Evolutionary conservation across 2,329 filamentous ascomycete genomes (phyloP).

Genomic region (Paraconiothyrium sp.): DNA sequence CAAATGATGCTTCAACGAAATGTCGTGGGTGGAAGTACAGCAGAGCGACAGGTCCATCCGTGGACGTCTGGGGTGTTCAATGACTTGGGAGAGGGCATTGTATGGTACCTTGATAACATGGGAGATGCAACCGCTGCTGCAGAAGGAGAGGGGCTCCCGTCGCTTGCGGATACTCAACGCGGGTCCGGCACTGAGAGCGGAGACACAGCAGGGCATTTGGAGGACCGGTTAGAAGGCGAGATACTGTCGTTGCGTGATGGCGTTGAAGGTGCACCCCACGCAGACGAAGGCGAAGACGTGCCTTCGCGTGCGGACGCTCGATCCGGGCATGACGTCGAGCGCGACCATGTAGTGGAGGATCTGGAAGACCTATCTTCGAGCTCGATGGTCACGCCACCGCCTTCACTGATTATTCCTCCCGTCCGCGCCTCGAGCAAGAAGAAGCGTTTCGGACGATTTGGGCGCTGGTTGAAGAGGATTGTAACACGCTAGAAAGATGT

Average conservation of each 20-base stretch:
- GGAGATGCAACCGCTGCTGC: neutral
- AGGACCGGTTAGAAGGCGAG: neutral
- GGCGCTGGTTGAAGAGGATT: neutral
- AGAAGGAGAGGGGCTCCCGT: neutral
- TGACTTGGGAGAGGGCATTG: neutral
- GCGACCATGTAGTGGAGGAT: neutral
- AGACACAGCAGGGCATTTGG: neutral
- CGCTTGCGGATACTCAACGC: neutral
- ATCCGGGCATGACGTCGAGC: neutral
- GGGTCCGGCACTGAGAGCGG: neutral
- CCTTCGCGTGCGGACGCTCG: neutral
- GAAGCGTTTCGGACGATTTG: neutral
- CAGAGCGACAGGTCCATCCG: neutral
- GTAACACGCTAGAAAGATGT: neutral
- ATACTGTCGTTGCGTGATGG: neutral
- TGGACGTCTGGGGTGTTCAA: neutral
- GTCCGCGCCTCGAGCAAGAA: neutral
- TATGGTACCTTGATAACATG: neutral
- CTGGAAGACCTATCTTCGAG: neutral
- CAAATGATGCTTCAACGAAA: neutral
- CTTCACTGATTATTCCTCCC: neutral
- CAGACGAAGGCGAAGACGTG: neutral
- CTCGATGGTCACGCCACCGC: neutral
- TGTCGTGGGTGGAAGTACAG: neutral
- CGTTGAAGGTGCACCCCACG: neutral